A percentile compares a stretch with the other conserved stretches of the same genome.
These are phyloP conservation scores for Albatrellus ellisii DNA, from an alignment of 768 basidiomycete genomes.

Conservation along the genomic window DNA sequence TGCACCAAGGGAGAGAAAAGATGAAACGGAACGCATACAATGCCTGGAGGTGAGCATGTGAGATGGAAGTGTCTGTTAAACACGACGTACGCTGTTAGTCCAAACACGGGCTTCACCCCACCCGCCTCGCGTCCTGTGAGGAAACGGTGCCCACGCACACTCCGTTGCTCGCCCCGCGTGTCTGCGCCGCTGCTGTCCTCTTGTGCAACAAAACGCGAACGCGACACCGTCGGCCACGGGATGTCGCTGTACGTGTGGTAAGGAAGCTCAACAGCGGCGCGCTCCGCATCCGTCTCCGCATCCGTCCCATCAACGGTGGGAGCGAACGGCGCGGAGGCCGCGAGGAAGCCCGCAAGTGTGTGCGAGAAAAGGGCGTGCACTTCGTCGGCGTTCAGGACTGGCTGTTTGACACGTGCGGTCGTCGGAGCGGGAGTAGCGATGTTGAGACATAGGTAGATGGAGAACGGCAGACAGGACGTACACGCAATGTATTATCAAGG, in stretches of 20 bases:
- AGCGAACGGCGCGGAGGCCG: conserved; percentile 31
- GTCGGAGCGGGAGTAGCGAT: neutral
- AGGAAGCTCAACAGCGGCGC: conserved; percentile 27
- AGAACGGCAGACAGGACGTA: conserved; percentile 19
- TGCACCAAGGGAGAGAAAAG: conserved; percentile 13
- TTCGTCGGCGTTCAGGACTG: conserved; percentile 68
- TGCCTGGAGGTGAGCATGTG: neutral
- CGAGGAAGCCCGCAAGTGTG: conserved; percentile 61
- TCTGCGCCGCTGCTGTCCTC: neutral
- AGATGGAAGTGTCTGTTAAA: neutral
- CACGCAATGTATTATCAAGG: conserved; percentile 62
- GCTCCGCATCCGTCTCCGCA: conserved; percentile 29
- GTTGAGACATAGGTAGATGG: neutral
- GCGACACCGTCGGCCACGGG: conserved; percentile 26
- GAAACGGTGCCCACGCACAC: conserved; percentile 57
- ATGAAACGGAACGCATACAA: neutral
- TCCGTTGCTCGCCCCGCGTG: conserved; percentile 1
- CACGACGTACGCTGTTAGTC: conserved; percentile 72
- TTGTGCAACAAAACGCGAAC: neutral
- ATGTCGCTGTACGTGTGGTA: conserved; percentile 59
- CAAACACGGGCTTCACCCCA: conserved; percentile 82
- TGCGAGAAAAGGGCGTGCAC: conserved; percentile 79
- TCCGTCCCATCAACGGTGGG: conserved; percentile 30
- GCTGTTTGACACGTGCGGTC: conserved; percentile 28
- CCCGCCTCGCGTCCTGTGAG: conserved; percentile 76